Conservation (phyloP, 352 stramenopile species). For the Phytophthora crassamura region DNA sequence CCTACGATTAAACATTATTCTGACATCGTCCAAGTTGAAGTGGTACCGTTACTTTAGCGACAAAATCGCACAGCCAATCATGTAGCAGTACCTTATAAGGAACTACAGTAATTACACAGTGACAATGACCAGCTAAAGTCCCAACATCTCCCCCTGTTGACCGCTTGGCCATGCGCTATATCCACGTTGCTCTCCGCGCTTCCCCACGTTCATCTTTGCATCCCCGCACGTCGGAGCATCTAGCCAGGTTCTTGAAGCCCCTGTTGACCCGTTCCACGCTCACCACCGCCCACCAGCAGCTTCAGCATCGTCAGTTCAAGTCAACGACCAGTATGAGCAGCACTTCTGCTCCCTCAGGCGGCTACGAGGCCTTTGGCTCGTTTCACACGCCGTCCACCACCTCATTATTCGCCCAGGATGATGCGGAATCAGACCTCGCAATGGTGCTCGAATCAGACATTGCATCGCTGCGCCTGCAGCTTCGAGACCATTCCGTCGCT, state of each 20-base stretch:
- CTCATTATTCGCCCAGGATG: constrained; percentile 52
- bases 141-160: neutral
- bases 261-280: neutral
- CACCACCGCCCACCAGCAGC: constrained; percentile 7
- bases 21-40: too few species aligned
- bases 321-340: constrained; percentile 10
- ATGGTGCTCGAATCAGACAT: constrained; percentile 30
- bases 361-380: constrained; percentile 80
- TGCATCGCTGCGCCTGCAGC: constrained; percentile 18
- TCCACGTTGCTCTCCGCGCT: neutral
- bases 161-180: constrained; percentile 8
- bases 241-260: neutral
- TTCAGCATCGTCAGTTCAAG: constrained; percentile 9
- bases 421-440: neutral
- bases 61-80: too few species aligned
- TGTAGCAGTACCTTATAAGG: too few species aligned
- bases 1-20: too few species aligned
- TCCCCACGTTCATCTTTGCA: neutral
- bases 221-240: neutral
- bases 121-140: neutral
- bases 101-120: too few species aligned
- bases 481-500: constrained; percentile 4
- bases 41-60: too few species aligned
- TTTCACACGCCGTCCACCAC: constrained; percentile 76
- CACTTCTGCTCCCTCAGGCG: constrained; percentile 5